Evolutionary conservation across 768 basidiomycete genomes (phyloP).

Genomic region (Collybiopsis confluens): DNA sequence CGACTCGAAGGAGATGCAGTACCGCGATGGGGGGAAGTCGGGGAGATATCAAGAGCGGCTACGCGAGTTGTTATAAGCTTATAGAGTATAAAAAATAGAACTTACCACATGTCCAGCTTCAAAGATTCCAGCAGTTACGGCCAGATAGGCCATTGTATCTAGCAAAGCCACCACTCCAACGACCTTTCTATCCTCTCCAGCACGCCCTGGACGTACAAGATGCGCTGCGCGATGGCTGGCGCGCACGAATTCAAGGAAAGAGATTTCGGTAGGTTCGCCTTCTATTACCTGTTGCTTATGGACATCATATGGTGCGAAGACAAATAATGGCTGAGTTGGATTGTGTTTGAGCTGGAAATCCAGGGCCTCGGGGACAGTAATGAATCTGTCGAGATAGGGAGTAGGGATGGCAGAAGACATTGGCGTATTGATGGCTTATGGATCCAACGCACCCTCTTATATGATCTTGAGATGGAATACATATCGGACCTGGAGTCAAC

Average conservation of each 20-base stretch:
- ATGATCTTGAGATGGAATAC: too few relatives aligned
- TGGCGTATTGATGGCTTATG: background rate
- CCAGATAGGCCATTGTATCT: slow-evolving; percentile 25
- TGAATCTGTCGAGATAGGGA: background rate
- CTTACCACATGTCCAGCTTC: slow-evolving; percentile 25
- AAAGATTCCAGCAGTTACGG: slow-evolving; percentile 20
- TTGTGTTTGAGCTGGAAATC: slow-evolving; percentile 32
- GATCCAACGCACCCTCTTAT: too few relatives aligned
- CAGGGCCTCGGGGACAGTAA: slow-evolving; percentile 26
- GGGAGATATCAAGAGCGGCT: slow-evolving; percentile 34
- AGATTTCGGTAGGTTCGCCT: slow-evolving; percentile 16
- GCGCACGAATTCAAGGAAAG: slow-evolving; percentile 21
- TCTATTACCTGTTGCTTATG: background rate
- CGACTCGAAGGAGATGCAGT: slow-evolving; percentile 23
- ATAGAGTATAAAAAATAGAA: slow-evolving; percentile 11
- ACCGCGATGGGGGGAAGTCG: slow-evolving; percentile 31
- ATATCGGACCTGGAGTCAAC: too few relatives aligned
- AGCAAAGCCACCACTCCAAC: slow-evolving; percentile 28
- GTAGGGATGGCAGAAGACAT: slow-evolving; percentile 6
- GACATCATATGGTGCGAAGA: slow-evolving; percentile 20
- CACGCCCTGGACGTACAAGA: slow-evolving; percentile 12
- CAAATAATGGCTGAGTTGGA: slow-evolving; percentile 23
- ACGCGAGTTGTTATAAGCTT: background rate
- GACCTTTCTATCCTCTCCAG: slow-evolving; percentile 17
- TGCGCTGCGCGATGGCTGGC: slow-evolving; percentile 26